Evolutionary conservation across 306 rosid genomes (phyloP).

Genomic region (Glycyrrhiza uralensis): DNA sequence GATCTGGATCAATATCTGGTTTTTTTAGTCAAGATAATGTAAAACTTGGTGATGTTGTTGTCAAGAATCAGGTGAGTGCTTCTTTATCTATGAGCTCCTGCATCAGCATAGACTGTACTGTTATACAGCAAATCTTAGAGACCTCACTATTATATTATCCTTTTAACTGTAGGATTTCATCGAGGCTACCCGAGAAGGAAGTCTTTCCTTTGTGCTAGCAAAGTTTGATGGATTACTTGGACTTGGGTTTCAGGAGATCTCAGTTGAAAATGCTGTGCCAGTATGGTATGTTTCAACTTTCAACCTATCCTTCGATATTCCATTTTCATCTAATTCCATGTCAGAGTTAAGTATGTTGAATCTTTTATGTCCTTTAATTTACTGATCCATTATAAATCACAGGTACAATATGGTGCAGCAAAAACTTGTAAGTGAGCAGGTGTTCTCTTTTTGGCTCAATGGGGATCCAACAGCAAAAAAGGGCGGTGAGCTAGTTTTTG

Average conservation of each 20-base stretch:
- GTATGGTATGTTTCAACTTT: conserved; percentile 55
- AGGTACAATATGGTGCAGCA: conserved; percentile 79
- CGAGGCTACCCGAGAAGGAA: conserved; percentile 77
- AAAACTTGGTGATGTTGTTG: conserved; percentile 58
- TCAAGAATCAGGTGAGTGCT: conserved; percentile 62
- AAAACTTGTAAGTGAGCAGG: conserved; percentile 57
- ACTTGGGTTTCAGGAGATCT: conserved; percentile 91
- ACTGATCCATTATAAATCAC: conserved; percentile 27
- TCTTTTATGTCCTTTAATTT: not conserved
- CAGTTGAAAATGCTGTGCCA: conserved; percentile 68
- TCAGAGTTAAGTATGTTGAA: not conserved
- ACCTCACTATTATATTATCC: not conserved
- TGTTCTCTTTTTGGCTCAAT: conserved; percentile 90
- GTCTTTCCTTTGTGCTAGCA: conserved; percentile 58
- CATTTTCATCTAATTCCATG: not conserved
- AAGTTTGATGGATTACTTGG: conserved; percentile 89
- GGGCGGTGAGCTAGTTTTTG: conserved; percentile 85
- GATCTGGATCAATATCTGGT: conserved; percentile 80
- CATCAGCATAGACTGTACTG: not conserved
- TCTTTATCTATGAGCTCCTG: not conserved
- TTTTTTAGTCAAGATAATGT: conserved; percentile 80
- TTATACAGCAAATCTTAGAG: conserved; percentile 22
- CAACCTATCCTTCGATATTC: not conserved
- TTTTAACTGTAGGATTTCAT: conserved; percentile 64
- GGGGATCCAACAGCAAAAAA: conserved; percentile 46